These are phyloP conservation scores for Alternaria arborescens DNA, from an alignment of 2,329 filamentous ascomycete genomes.

Conservation along the genomic window DNA sequence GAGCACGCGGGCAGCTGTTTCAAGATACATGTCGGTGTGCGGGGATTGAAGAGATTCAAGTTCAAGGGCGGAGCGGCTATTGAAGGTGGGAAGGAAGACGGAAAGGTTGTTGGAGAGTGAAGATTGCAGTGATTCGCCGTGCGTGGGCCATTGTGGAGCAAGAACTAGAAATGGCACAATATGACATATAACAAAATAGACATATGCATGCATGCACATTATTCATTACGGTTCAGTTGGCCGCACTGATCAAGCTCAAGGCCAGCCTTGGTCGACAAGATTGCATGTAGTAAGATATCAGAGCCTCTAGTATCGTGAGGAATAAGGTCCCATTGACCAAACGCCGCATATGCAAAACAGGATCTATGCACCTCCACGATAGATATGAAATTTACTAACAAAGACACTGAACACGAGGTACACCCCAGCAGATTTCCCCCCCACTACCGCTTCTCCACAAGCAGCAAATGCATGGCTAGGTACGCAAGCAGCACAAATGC, in stretches of 20 bases:
- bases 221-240: neutral
- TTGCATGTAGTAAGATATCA: neutral
- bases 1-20: slow-evolving; percentile 76
- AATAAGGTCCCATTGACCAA: neutral
- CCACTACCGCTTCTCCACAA: slow-evolving; percentile 83
- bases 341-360: slow-evolving; percentile 1
- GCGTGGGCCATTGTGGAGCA: neutral
- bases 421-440: neutral
- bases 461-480: slow-evolving; percentile 87
- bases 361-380: neutral
- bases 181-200: neutral
- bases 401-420: neutral
- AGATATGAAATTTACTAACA: neutral
- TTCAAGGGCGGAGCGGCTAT: slow-evolving; percentile 44
- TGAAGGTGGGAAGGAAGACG: slow-evolving; percentile 43
- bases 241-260: neutral
- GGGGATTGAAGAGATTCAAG: slow-evolving; percentile 59
- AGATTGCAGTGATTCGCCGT: neutral
- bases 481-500: slow-evolving; percentile 90
- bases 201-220: neutral
- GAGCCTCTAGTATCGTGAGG: neutral
- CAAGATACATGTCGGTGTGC: slow-evolving; percentile 77
- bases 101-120: slow-evolving; percentile 38
- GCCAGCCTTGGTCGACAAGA: neutral
- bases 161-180: neutral